Evolutionary conservation across 2,329 filamentous ascomycete species (phyloP).

Genomic region (Coniochaeta sp.): DNA sequence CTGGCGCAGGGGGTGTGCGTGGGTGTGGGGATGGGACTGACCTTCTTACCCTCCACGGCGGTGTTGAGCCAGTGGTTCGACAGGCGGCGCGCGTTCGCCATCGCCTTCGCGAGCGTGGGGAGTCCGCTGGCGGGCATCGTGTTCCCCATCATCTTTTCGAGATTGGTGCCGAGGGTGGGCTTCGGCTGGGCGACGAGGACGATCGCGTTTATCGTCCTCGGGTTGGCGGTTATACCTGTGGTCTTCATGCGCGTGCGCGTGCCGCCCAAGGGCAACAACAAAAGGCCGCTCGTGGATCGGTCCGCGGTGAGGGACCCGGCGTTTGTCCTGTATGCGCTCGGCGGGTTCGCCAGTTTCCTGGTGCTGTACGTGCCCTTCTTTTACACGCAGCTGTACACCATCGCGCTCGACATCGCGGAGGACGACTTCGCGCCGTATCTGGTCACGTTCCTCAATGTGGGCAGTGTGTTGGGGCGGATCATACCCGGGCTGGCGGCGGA

Average conservation of each 20-base stretch:
- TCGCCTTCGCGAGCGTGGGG: slow-evolving; percentile 27
- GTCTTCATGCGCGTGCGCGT: slow-evolving; percentile 30
- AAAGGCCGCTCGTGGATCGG: slow-evolving; percentile 19
- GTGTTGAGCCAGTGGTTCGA: slow-evolving; percentile 33
- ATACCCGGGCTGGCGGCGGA: slow-evolving; percentile 37
- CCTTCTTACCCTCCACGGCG: slow-evolving; percentile 30
- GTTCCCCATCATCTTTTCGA: slow-evolving; percentile 36
- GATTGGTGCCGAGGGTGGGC: slow-evolving; percentile 20
- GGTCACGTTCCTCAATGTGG: slow-evolving; percentile 34
- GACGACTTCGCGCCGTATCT: slow-evolving; percentile 30
- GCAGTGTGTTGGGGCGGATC: slow-evolving; percentile 37
- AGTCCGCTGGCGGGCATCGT: slow-evolving; percentile 31
- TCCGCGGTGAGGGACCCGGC: slow-evolving; percentile 28
- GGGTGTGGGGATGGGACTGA: slow-evolving; percentile 33
- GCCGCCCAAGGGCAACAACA: slow-evolving; percentile 17
- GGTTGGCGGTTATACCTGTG: slow-evolving; percentile 27
- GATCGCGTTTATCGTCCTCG: slow-evolving; percentile 45
- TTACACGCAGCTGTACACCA: slow-evolving; percentile 35
- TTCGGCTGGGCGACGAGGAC: slow-evolving; percentile 34
- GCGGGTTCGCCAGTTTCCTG: slow-evolving; percentile 32
- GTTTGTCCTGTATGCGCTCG: slow-evolving; percentile 29
- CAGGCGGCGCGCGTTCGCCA: slow-evolving; percentile 30
- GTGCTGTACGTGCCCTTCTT: slow-evolving; percentile 42
- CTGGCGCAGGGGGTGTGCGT: slow-evolving; percentile 33
- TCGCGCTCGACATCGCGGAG: slow-evolving; percentile 30